Evolutionary conservation across 805 yeast species (phyloP), one percentile per base, ranked within the genome.

Genomic region (Candida tammaniensis): DNA sequence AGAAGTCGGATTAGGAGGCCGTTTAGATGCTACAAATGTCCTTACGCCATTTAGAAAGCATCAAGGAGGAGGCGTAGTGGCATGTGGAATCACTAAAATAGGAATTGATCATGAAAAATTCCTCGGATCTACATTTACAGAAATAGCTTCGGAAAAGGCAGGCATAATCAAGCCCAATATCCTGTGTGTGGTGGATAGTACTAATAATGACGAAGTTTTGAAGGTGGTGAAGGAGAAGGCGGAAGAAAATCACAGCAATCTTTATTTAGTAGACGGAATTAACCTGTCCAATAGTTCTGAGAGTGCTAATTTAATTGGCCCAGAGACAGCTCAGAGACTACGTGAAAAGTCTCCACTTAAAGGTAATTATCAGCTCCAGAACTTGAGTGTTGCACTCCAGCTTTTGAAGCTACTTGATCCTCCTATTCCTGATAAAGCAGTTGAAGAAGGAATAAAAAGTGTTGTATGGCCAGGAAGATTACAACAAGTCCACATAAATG

Each of bases 1-100:
- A n/a, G 98, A 91, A 56, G 97, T 88, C 4, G 98, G 98, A 0
- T 63, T 93, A 5, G 98, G 98, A 2, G 98, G 98, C 0, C 58
- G 84, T 26, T 54, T 78, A 9, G 98, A 91, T 58, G 86, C 97
- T 1, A 91, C 98, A 0, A 91, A 91, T 61, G 85, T 85, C 0
- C 54, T 82, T 17, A 49, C 47, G 8, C 52, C 70, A 0, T 35
- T 15, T 25, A 27, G 29, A 7, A n/a, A 15, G 7, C 4, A 5
- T 12, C 10, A 11, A 28, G 8, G 18, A 5, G 43, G 43, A 2
- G 70, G 77, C 11, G 78, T 78, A 19, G 34, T 82, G 23, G 76
- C 70, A 5, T 75, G 88, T 7, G 95, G 82, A 1, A 82, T 93
- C 27, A 79, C 96, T 4, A 86, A 86, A 51, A 81, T 91, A 15